Conservation (phyloP, 2,329 filamentous ascomycete species). For the Phialophora tarda region DNA sequence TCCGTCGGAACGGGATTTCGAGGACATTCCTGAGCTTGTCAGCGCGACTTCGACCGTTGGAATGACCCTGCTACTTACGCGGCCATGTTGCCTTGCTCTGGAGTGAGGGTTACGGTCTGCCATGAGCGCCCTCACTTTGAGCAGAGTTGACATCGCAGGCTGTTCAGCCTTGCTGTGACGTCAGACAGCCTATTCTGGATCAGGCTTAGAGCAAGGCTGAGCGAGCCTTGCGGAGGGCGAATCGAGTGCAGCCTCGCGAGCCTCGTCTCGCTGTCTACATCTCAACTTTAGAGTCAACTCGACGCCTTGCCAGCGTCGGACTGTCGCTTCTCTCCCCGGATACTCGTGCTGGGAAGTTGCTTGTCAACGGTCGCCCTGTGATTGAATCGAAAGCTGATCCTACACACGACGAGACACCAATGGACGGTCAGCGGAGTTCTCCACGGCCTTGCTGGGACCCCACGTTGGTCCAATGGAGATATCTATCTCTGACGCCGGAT, state of each 20-base stretch:
- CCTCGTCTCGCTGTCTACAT: background rate
- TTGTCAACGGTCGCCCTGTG: background rate
- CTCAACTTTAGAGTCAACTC: background rate
- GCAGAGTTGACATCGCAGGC: background rate
- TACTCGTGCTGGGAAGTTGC: background rate
- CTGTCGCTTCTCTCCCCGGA: slow-evolving; percentile 1
- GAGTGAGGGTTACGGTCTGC: background rate
- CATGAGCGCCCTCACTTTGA: background rate
- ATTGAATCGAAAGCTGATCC: background rate
- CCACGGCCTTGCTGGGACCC: slow-evolving; percentile 4
- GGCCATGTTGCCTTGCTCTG: slow-evolving; percentile 26
- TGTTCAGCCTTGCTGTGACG: slow-evolving; percentile 1
- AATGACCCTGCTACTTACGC: slow-evolving; percentile 25
- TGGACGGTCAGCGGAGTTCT: slow-evolving; percentile 18
- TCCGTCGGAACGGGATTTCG: slow-evolving; percentile 85
- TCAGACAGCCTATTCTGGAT: background rate
- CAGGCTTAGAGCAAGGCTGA: background rate
- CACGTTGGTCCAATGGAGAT: slow-evolving; percentile 14
- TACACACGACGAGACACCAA: slow-evolving; percentile 5
- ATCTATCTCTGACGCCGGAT: slow-evolving; percentile 15
- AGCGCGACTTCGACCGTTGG: background rate
- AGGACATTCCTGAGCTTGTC: slow-evolving; percentile 57
- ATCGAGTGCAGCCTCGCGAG: background rate
- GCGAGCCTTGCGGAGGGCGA: background rate
- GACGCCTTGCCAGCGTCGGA: background rate